Evolutionary conservation across 2,329 filamentous ascomycete genomes (phyloP).

Genomic region (Elsinoe fawcettii): DNA sequence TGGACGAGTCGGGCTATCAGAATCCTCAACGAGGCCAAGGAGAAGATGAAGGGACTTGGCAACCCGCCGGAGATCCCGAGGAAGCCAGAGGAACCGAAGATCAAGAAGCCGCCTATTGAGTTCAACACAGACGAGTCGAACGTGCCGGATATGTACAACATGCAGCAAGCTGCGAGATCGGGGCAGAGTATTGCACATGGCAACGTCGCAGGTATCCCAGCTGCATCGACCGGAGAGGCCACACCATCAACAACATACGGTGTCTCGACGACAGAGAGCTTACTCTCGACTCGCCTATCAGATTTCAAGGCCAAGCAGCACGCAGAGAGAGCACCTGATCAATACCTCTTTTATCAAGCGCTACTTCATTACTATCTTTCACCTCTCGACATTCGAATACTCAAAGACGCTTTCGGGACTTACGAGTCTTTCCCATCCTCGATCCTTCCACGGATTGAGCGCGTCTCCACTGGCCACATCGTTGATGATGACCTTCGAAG

Average conservation of each 20-base stretch:
- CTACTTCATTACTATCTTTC: constrained; percentile 84
- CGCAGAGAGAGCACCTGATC: constrained; percentile 40
- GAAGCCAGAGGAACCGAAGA: constrained; percentile 41
- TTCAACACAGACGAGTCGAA: constrained; percentile 41
- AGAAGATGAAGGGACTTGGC: constrained; percentile 62
- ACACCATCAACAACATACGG: background rate
- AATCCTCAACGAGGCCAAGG: constrained; percentile 65
- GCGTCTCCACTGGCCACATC: constrained; percentile 78
- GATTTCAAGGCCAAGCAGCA: constrained; percentile 39
- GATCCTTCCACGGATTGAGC: constrained; percentile 77
- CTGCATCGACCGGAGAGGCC: background rate
- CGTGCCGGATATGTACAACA: constrained; percentile 45
- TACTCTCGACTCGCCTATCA: constrained; percentile 36
- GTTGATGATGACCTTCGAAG: constrained; percentile 79
- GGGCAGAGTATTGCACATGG: constrained; percentile 31
- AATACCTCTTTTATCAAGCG: constrained; percentile 83
- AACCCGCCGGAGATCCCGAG: constrained; percentile 51
- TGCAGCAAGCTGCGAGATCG: constrained; percentile 42
- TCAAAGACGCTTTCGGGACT: constrained; percentile 79
- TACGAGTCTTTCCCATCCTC: constrained; percentile 79
- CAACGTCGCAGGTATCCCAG: background rate
- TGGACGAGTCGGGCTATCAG: constrained; percentile 82
- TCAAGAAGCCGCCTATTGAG: constrained; percentile 42
- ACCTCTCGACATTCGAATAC: constrained; percentile 81
- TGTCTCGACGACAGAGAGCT: constrained; percentile 20